phyloP scores from a whole-genome alignment of 2,329 filamentous ascomycete species.

The Claviceps africana region DNA sequence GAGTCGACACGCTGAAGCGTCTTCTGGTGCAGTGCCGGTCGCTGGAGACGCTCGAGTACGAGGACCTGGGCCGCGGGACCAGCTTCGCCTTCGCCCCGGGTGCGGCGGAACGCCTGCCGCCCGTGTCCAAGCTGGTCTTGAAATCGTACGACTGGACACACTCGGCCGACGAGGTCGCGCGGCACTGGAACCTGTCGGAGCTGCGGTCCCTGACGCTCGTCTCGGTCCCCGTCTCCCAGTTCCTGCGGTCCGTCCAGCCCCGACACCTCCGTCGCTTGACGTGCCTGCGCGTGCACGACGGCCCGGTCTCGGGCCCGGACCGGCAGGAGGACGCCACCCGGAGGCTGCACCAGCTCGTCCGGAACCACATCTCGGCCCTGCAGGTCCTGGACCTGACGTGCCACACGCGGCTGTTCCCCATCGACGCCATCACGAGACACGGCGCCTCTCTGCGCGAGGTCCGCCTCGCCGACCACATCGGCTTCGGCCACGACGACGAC shows the following conservation, averaged over 20 bases:
- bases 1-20: slow-evolving; percentile 26
- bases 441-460: slow-evolving; percentile 22
- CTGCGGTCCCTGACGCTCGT: slow-evolving; percentile 15
- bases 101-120: slow-evolving; percentile 26
- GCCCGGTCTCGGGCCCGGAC: slow-evolving; percentile 25
- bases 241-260: slow-evolving; percentile 28
- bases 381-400: slow-evolving; percentile 25
- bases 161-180: slow-evolving; percentile 19
- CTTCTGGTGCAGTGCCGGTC: slow-evolving; percentile 23
- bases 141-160: slow-evolving; percentile 38
- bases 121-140: slow-evolving; percentile 26
- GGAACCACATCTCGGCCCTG: slow-evolving; percentile 22
- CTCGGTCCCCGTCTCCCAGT: slow-evolving; percentile 26
- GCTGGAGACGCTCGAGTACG: slow-evolving; percentile 27
- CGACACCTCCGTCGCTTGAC: slow-evolving; percentile 22
- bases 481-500: neutral
- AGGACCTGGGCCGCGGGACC: slow-evolving; percentile 30
- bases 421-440: slow-evolving; percentile 27
- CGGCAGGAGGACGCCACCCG: slow-evolving; percentile 25
- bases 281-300: slow-evolving; percentile 24
- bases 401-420: slow-evolving; percentile 20
- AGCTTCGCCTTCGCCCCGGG: slow-evolving; percentile 29
- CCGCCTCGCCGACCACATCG: slow-evolving; percentile 15
- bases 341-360: slow-evolving; percentile 20
- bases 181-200: slow-evolving; percentile 32